Conservation (phyloP, 2,329 filamentous ascomycete species). For the Colletotrichum salicis region DNA sequence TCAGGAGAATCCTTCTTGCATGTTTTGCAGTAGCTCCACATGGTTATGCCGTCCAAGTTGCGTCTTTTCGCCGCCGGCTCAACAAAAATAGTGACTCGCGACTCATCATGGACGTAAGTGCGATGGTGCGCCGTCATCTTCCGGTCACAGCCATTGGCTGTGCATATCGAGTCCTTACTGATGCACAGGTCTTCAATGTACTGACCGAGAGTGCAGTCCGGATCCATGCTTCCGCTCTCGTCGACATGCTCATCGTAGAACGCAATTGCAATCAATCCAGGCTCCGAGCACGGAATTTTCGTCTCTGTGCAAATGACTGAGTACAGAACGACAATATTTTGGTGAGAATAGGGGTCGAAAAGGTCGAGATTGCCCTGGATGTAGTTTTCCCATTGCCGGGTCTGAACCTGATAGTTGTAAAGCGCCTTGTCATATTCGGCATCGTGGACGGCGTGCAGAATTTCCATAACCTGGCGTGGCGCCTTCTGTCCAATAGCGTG, state of each 20-base stretch:
- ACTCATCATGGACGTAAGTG: constrained; percentile 96
- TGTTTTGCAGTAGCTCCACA: constrained; percentile 97
- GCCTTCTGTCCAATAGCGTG: constrained; percentile 83
- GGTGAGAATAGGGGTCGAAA: constrained; percentile 94
- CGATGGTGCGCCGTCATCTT: constrained; percentile 93
- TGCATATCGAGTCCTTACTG: constrained; percentile 80
- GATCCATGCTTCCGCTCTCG: constrained; percentile 71
- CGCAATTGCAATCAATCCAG: constrained; percentile 86
- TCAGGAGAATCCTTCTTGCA: constrained; percentile 92
- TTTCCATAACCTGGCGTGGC: constrained; percentile 88
- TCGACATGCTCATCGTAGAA: constrained; percentile 93
- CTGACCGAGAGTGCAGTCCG: constrained; percentile 92
- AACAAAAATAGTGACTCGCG: constrained; percentile 90
- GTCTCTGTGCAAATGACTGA: constrained; percentile 94
- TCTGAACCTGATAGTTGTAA: constrained; percentile 94
- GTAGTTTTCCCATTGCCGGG: constrained; percentile 95
- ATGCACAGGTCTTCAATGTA: constrained; percentile 92
- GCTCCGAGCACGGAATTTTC: constrained; percentile 91
- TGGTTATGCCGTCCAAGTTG: constrained; percentile 76
- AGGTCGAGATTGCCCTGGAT: constrained; percentile 87
- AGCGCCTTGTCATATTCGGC: constrained; percentile 96
- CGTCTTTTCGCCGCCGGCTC: constrained; percentile 65
- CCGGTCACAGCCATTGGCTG: constrained; percentile 85
- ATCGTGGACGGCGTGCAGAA: constrained; percentile 93
- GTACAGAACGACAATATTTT: constrained; percentile 94